These are phyloP conservation scores for Pseudomicrostroma phylloplanum DNA, from an alignment of 1,284 basidiomycete genomes.

Conservation along the genomic window DNA sequence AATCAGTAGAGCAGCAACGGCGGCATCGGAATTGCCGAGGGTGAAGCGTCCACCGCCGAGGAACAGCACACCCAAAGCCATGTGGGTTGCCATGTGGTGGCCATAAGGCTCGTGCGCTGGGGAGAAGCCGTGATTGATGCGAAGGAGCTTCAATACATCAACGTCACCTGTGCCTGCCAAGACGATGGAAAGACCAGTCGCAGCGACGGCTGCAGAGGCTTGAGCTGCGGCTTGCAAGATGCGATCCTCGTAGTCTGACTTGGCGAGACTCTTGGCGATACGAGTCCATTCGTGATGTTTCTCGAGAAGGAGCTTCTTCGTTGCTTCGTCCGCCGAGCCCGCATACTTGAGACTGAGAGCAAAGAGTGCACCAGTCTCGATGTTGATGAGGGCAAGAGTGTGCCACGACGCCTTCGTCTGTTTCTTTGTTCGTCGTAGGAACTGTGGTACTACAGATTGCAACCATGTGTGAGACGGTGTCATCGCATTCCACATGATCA, in stretches of 20 bases:
- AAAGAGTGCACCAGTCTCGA: slow-evolving; percentile 70
- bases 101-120: slow-evolving; percentile 62
- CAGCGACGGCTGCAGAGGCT: slow-evolving; percentile 79
- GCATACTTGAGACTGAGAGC: slow-evolving; percentile 87
- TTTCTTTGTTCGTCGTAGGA: slow-evolving; percentile 54
- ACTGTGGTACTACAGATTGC: slow-evolving; percentile 64
- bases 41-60: slow-evolving; percentile 89
- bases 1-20: slow-evolving; percentile 79
- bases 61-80: slow-evolving; percentile 86
- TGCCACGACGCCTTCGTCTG: slow-evolving; percentile 18
- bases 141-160: slow-evolving; percentile 76
- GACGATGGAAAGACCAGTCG: slow-evolving; percentile 77
- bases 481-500: slow-evolving; percentile 84
- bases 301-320: slow-evolving; percentile 67
- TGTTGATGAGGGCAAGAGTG: slow-evolving; percentile 36
- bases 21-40: slow-evolving; percentile 80
- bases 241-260: neutral
- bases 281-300: neutral
- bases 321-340: slow-evolving; percentile 60
- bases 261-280: neutral
- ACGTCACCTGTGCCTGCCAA: slow-evolving; percentile 96
- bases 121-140: slow-evolving; percentile 85
- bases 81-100: slow-evolving; percentile 81
- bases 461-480: slow-evolving; percentile 72
- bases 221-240: slow-evolving; percentile 67